Base-by-base conservation (phyloP, 2,329 filamentous ascomycete genomes). In the Arthroderma uncinatum region DNA sequence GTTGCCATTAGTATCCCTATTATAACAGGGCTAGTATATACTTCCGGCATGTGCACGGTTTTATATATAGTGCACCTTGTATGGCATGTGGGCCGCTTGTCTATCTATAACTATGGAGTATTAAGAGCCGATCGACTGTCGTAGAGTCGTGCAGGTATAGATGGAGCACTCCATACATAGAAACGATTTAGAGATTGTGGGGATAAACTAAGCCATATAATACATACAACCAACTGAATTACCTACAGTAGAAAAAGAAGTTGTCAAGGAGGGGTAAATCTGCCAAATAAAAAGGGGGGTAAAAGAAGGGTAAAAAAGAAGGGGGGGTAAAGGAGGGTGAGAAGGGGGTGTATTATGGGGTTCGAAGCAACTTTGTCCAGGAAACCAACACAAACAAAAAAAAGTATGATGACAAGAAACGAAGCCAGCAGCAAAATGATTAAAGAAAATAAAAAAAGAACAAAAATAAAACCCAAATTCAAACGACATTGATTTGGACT, bases 171-270 rank as follows among this genome's bases (percentile, higher is more conserved):
- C 36, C 36, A n/a, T 48, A 34, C 23, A 42, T 19, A 9, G 16
- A 19, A 14, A 2, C 39, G 39, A 42, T 42, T n/a, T 12, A 48
- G 12, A 5, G 14, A 48, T 30, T 48, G 25, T 48, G 44, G 44
- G n/a, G 25, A 30, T 48, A 25, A 7, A 25, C 44, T 25, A 48
- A 21, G 7, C 23, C 23, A 25, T 28, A 48, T 48, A 48, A 48
- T 48, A 48, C 44, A 48, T 48, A 48, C 23, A 23, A 48, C n/a
- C 44, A 48, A 48, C 21, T 21, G 28, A 48, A 16, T 42, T 48
- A 30, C 19, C 44, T 48, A 48, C 23, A 48, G 23, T 28, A 44
- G 44, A 48, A 48, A 8, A 48, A 23, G 28, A 48, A 14, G 33
- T 12, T 34, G 33, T 34, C 33, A 34, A 34, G 33, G 12, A 34